Evolutionary conservation across 1,284 basidiomycete species (phyloP), one percentile per base, ranked within the genome.

Genomic region (Malassezia vespertilionis): DNA sequence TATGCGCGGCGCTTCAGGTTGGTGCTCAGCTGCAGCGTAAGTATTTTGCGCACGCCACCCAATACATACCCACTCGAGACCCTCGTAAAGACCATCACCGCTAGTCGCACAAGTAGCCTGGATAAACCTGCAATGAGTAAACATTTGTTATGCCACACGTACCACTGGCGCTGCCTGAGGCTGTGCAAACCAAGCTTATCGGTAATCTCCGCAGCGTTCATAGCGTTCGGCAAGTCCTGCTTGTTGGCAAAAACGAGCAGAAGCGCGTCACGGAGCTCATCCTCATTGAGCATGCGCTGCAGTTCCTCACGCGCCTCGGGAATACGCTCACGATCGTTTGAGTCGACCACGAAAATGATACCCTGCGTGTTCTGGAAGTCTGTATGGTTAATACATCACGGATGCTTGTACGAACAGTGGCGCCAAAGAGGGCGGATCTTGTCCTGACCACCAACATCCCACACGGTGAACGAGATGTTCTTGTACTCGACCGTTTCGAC

Each of bases 331-430:
- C 93, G 79, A 78, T 99, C 93, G 75, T 97, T 97, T 47, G 93
- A 97, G 75, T 99, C 93, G 59, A 99, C 90, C 48, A 99, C 93
- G 74, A 97, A 99, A 73, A 99, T 97, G 77, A 99, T 96, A 63
- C 91, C 93, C 77, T 99, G 93, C 38, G 93, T 99, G 79, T 97
- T 97, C 77, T 97, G 93, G 87, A 95, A 99, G 78, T 99, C 91
- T 59, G 44, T 8, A 10, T 3, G 31, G n/a, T n/a, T n/a, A n/a
- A n/a, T n/a, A n/a, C n/a, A n/a, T 15, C 22, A 45, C 41, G 12
- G 12, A 17, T 2, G 17, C 9, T 4, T 15, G 12, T 15, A 74
- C 73, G 82, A 80, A 91, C 90, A 97, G 78, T 97, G 91, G 80
- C 91, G 89, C 91, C 91, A 97, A 67, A 97, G 77, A 37, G 93